Percentiles rank a stretch among this genome's conserved stretches.
Evolutionary conservation across 768 basidiomycete genomes (phyloP).

Genomic region (Termitomyces bulborhizus): DNA sequence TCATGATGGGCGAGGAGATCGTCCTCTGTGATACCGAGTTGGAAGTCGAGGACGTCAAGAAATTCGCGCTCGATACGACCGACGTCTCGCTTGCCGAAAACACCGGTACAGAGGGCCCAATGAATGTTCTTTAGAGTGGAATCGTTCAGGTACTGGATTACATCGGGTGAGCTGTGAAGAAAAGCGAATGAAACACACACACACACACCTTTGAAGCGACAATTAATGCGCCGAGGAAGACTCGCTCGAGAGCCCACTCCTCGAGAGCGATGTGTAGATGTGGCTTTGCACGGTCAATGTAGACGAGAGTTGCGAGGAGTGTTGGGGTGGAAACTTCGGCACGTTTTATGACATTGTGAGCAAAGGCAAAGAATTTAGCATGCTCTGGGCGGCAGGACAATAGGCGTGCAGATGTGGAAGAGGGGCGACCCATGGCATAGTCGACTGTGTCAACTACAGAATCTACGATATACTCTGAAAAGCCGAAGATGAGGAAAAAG

Average conservation of each 20-base stretch:
- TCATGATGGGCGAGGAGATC: constrained; percentile 54
- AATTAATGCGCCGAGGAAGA: constrained; percentile 88
- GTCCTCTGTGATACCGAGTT: constrained; percentile 57
- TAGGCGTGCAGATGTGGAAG: constrained; percentile 45
- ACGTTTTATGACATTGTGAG: constrained; percentile 58
- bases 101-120: constrained; percentile 81
- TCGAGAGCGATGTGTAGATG: constrained; percentile 78
- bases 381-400: constrained; percentile 43
- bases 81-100: constrained; percentile 77
- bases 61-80: constrained; percentile 81
- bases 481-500: constrained; percentile 3
- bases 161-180: constrained; percentile 7
- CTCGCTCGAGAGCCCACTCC: constrained; percentile 85
- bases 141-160: constrained; percentile 71
- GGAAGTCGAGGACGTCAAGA: constrained; percentile 73
- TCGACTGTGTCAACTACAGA: constrained; percentile 67
- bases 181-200: not conserved
- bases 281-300: constrained; percentile 71
- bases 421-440: constrained; percentile 64
- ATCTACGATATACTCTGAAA: constrained; percentile 64
- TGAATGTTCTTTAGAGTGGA: constrained; percentile 88
- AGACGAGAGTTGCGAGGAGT: constrained; percentile 65
- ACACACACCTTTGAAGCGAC: constrained; percentile 70
- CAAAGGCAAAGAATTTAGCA: constrained; percentile 58
- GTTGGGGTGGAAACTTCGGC: constrained; percentile 71